Base-by-base conservation (phyloP, 805 yeast genomes). In the Yamadazyma paraphyllophila region DNA sequence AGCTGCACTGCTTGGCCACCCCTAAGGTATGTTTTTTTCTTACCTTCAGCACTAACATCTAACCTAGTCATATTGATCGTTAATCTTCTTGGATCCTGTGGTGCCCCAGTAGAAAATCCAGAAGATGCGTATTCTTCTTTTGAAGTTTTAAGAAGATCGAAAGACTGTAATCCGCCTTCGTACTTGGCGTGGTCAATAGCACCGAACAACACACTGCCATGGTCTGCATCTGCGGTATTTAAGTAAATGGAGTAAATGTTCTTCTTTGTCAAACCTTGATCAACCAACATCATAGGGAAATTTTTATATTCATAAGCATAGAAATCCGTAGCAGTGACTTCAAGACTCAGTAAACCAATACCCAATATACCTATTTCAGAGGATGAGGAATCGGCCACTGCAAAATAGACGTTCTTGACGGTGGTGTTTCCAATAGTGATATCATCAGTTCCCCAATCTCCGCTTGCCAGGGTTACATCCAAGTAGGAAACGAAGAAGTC, bases 401-500 rank as follows among this genome's bases (percentile, higher is more conserved):
- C 50, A 61, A 89, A 76, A 3, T 87, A 78, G 26, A 85, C 64
- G 30, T 43, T 39, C 10, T 35, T 35, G 3, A 29, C 36, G 11
- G 52, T 44, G 4, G 43, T 36, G n/a, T 45, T 39, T 30, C 50
- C 52, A 20, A 55, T 43, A 10, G 45, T 17, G 12, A 54, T 52
- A 12, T 37, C 29, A 37, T 57, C 61, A 13, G 31, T 41, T 16
- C 44, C 53, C 50, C 50, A 55, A 26, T 46, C 33, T 24, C 61
- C 61, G 5, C 46, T 40, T 6, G 82, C 82, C 44, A 53, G 61
- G 3, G 79, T 67, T 3, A 59, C 52, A 56, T 79, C 83, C 5
- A 71, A 81, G 51, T 79, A 79, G 2, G 53, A 30, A 48, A 78
- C 77, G 11, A 54, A 37, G 52, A 78, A 78, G 1, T 54, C 29